These are phyloP conservation scores for Nannochloris sp. DNA, from an alignment of 139 green algal species.

Conservation along the genomic window DNA sequence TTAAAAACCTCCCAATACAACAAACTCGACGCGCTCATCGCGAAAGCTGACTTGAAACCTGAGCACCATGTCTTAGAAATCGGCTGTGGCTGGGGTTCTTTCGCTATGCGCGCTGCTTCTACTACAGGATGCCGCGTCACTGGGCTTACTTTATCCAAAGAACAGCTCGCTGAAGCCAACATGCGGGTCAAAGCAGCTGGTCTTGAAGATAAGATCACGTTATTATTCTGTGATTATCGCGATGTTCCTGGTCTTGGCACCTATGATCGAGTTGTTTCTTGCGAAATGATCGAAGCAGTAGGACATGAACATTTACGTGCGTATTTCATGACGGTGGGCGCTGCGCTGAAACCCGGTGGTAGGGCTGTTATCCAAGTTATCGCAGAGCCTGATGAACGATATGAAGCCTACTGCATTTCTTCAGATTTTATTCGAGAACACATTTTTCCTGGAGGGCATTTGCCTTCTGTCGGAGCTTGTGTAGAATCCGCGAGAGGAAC, in stretches of 20 bases:
- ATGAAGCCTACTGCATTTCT: slow-evolving; percentile 78
- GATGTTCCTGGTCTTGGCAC: slow-evolving; percentile 39
- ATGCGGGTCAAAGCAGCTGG: slow-evolving; percentile 70
- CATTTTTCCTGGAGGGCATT: slow-evolving; percentile 84
- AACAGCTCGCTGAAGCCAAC: slow-evolving; percentile 83
- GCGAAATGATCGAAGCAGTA: slow-evolving; percentile 98
- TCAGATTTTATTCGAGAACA: slow-evolving; percentile 97
- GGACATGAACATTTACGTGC: slow-evolving; percentile 82
- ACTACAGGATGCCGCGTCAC: slow-evolving; percentile 42
- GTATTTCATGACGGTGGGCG: slow-evolving; percentile 75
- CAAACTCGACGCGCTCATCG: slow-evolving; percentile 86
- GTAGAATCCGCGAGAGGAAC: slow-evolving; percentile 4
- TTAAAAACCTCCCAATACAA: slow-evolving; percentile 52
- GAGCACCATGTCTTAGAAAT: slow-evolving; percentile 88
- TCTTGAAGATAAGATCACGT: slow-evolving; percentile 65
- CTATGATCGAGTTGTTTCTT: slow-evolving; percentile 80
- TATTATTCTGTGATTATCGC: slow-evolving; percentile 92
- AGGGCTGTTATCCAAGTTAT: slow-evolving; percentile 65
- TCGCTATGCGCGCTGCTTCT: slow-evolving; percentile 75
- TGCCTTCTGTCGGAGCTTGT: not conserved
- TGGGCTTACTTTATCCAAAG: slow-evolving; percentile 79
- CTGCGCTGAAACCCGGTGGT: slow-evolving; percentile 69
- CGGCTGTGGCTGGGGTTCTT: slow-evolving; percentile 92
- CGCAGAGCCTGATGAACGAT: slow-evolving; percentile 66
- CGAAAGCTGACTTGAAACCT: slow-evolving; percentile 30